Evolutionary conservation across 2,329 filamentous ascomycete species (phyloP).

Genomic region (Stagonosporopsis cucurbitacearum): DNA sequence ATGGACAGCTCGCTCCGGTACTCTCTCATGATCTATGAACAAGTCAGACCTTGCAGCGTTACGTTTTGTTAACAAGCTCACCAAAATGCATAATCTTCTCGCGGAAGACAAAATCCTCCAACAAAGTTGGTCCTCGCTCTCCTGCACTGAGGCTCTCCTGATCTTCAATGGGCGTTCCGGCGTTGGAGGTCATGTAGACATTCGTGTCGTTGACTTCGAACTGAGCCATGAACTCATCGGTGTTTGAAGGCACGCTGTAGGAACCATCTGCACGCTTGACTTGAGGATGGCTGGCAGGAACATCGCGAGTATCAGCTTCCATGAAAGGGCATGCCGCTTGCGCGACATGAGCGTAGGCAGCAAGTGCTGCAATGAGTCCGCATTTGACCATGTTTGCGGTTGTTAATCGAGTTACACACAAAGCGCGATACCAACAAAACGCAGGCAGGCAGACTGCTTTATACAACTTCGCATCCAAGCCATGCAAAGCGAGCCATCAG

Average conservation of each 20-base stretch:
- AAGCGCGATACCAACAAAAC: neutral
- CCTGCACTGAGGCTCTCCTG: conserved; percentile 72
- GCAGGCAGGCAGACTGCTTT: conserved; percentile 16
- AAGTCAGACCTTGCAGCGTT: neutral
- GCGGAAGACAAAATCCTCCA: conserved; percentile 76
- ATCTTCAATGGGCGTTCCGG: conserved; percentile 71
- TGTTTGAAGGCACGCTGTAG: conserved; percentile 20
- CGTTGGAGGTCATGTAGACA: conserved; percentile 64
- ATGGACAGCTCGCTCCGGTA: conserved; percentile 66
- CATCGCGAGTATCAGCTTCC: conserved; percentile 37
- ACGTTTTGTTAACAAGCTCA: neutral
- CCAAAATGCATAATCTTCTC: conserved; percentile 60
- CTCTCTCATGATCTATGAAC: conserved; percentile 63
- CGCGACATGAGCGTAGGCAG: conserved; percentile 31
- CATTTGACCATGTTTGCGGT: conserved; percentile 34
- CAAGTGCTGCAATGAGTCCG: conserved; percentile 32
- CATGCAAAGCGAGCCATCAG: conserved; percentile 3
- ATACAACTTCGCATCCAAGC: conserved; percentile 11
- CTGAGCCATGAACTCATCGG: conserved; percentile 45
- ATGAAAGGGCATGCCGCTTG: conserved; percentile 47
- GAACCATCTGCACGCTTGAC: conserved; percentile 36
- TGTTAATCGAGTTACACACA: neutral
- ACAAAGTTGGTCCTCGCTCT: conserved; percentile 68
- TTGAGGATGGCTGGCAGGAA: conserved; percentile 38
- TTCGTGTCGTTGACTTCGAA: conserved; percentile 48